Base-by-base conservation (phyloP, 2,329 filamentous ascomycete species). In the Alternaria sp. region DNA sequence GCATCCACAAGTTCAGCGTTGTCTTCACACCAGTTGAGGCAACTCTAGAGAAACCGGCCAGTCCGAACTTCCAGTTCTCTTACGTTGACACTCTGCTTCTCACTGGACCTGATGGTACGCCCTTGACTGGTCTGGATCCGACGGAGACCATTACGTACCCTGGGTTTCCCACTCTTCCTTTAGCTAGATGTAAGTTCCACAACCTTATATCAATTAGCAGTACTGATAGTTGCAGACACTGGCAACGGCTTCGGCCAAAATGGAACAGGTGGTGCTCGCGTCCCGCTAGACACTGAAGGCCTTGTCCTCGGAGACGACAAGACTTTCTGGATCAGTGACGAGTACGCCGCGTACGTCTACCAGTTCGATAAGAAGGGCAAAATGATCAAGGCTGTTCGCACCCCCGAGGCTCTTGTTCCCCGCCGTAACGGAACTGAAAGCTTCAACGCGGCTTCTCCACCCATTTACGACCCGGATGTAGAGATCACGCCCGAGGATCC, bases 71-170 rank as follows among this genome's bases (percentile, higher is more conserved):
- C 23, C 74, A 85, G 23, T 82, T 93, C 59, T 81, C 80, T 6
- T 92, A 92, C 74, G 73, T 87, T 19, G 87, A 91, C 68, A 90
- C 89, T 0, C 85, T 91, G 66, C 84, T 89, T 3, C 85, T 93
- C 51, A 87, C 82, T 3, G 90, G 87, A 8, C 89, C 90, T 0
- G 83, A 87, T 68, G 89, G 88, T 5, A 83, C 83, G 28, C 89
- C 89, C 5, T 81, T 85, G 26, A 91, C 89, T 0, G 76, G 75
- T 11, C 60, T 69, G 25, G 66, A 67, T 57, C 60, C 63, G 5
- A 67, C 65, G 2, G 54, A 45, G 1, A 67, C 57, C 6, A 55
- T 67, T 13, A 89, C 71, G 1, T 91, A 85, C 67, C 73, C 83
- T 0, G 87, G 86, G 2, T 90, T 90, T 69, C 88, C 88, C 0